Base-by-base conservation (phyloP, 441 rosid species). In the Cnidoscolus chayamansa region DNA sequence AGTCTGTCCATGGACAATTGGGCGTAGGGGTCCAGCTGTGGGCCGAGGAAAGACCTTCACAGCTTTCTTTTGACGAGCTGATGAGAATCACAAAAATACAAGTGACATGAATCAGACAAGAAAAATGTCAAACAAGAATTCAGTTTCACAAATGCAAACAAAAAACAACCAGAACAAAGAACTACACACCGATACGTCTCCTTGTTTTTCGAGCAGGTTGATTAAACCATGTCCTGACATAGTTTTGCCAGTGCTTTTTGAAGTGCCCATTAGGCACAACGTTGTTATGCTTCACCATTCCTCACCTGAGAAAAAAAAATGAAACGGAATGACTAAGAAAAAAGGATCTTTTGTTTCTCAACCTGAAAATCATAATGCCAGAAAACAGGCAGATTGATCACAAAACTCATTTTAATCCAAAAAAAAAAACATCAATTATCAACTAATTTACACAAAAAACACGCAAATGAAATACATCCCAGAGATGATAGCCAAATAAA, bases 31-130 rank as follows among this genome's bases (percentile, higher is more conserved):
- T 47, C 97, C 97, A 63, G 93, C 57, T 0, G 94, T 90, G 0
- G 97, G 96, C 19, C 96, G 82, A 37, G 97, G 97, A 71, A 92
- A 92, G 70, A 90, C 90, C 84, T 92, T 87, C 76, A 88, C 96
- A 0, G 96, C 96, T 83, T 90, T 92, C 87, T 87, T 83, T 71
- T 90, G 97, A 30, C 97, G 87, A 50, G 92, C 97, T 92, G 84
- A 12, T 35, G 53, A 51, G 5, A 30, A 9, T 50, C 15, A 25
- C 54, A 70, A 17, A 68, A 17, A 62, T 40, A 47, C 20, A 7
- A 2, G 57, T 20, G 25, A 7, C 25, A 55, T 1, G 15, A 56
- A 10, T 10, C 30, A 50, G n/a, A 15, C 7, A 55, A 63, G 16
- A 63, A 10, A 10, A 61, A 15, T 13, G 13, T 8, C 49, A 62